Evolutionary conservation across 2,329 filamentous ascomycete species (phyloP).

Genomic region (Sordariomycetes sp.): DNA sequence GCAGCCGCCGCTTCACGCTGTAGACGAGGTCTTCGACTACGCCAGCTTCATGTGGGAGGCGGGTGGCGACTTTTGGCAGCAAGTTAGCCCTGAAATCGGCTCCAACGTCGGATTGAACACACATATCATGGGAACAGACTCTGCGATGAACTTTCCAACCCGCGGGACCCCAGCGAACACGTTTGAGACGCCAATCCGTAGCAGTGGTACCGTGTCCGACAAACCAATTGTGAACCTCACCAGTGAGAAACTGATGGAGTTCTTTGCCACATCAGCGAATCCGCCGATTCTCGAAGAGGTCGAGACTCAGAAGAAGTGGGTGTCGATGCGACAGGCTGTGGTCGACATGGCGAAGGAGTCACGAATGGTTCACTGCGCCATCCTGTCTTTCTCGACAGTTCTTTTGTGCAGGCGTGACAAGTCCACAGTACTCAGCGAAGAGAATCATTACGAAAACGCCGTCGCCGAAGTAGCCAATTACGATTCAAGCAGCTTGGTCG

Average conservation of each 20-base stretch:
- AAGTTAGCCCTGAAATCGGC: slow-evolving; percentile 15
- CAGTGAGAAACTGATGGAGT: slow-evolving; percentile 29
- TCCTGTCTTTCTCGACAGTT: slow-evolving; percentile 41
- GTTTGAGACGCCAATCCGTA: slow-evolving; percentile 3
- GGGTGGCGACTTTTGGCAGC: slow-evolving; percentile 18
- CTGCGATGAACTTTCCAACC: slow-evolving; percentile 4
- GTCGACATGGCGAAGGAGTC: slow-evolving; percentile 36
- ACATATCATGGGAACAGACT: slow-evolving; percentile 2
- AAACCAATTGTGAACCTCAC: slow-evolving; percentile 5
- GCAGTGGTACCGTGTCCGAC: slow-evolving; percentile 9
- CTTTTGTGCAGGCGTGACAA: slow-evolving; percentile 25
- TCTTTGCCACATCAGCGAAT: slow-evolving; percentile 37
- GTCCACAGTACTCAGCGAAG: slow-evolving; percentile 17
- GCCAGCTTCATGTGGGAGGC: slow-evolving; percentile 40
- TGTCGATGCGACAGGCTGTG: slow-evolving; percentile 36
- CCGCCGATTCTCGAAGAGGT: slow-evolving; percentile 43
- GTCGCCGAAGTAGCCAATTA: slow-evolving; percentile 19
- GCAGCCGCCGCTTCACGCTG: not conserved
- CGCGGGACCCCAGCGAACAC: not conserved
- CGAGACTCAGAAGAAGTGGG: slow-evolving; percentile 43
- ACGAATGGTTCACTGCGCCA: slow-evolving; percentile 34
- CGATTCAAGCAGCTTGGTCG: slow-evolving; percentile 11
- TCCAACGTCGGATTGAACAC: slow-evolving; percentile 9
- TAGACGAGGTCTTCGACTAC: slow-evolving; percentile 34
- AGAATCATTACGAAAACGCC: slow-evolving; percentile 26